Conservation (phyloP, 495 filamentous ascomycete genomes). For the Saxispiralis lemnorum region DNA sequence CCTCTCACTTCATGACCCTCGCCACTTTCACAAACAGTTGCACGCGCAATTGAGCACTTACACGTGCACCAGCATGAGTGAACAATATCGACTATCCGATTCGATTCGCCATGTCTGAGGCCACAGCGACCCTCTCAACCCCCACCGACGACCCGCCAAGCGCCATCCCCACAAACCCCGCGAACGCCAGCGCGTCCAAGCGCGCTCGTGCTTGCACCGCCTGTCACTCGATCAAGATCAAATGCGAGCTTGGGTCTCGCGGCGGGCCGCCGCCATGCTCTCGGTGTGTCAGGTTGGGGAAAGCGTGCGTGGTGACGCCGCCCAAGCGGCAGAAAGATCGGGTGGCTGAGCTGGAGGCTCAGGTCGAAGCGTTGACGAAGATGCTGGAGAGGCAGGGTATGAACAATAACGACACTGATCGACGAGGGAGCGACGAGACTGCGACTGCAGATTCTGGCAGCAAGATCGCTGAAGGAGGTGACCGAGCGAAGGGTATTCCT, state of each 20-base stretch:
- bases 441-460: background rate
- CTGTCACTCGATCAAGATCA: slow-evolving; percentile 12
- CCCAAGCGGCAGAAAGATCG: slow-evolving; percentile 9
- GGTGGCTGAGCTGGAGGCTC: slow-evolving; percentile 9
- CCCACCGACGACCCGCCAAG: too few relatives aligned
- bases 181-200: background rate
- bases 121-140: too few relatives aligned
- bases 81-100: too few relatives aligned
- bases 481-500: background rate
- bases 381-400: slow-evolving; percentile 5
- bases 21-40: too few relatives aligned
- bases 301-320: slow-evolving; percentile 4
- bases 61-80: too few relatives aligned
- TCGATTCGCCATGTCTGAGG: too few relatives aligned
- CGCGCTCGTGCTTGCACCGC: slow-evolving; percentile 6
- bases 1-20: too few relatives aligned
- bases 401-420: background rate
- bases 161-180: too few relatives aligned
- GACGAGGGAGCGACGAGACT: background rate
- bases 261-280: slow-evolving; percentile 4
- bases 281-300: slow-evolving; percentile 6
- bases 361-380: slow-evolving; percentile 6
- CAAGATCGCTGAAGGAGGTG: too few relatives aligned
- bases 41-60: too few relatives aligned
- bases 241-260: slow-evolving; percentile 8